Percentiles rank a stretch among this genome's conserved stretches.
Evolutionary conservation across 306 rosid species (phyloP).

Genomic region (Hippophae rhamnoides): DNA sequence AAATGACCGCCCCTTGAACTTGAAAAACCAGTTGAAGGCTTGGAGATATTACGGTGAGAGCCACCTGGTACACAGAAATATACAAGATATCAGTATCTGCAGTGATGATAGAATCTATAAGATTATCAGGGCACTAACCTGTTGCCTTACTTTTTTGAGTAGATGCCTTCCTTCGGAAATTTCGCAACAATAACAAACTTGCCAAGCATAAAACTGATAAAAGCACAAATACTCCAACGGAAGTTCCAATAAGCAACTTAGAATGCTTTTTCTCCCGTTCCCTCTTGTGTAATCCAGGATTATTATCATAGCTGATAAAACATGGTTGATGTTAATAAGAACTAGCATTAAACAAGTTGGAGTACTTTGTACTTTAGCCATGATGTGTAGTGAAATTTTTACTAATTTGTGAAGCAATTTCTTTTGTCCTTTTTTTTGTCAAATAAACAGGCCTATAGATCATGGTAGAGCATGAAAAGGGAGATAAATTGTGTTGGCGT

Average conservation of each 20-base stretch:
- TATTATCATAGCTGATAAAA: slow-evolving; percentile 50
- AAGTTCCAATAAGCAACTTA: slow-evolving; percentile 52
- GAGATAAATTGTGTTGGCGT: too few relatives aligned
- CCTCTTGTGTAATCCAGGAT: slow-evolving; percentile 42
- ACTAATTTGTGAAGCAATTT: too few relatives aligned
- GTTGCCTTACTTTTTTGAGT: slow-evolving; percentile 34
- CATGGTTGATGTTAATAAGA: background rate
- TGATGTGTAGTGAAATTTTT: too few relatives aligned
- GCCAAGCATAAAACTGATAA: slow-evolving; percentile 40
- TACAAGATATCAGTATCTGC: slow-evolving; percentile 13
- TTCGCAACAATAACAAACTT: slow-evolving; percentile 41
- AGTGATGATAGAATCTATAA: slow-evolving; percentile 6
- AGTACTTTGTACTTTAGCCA: too few relatives aligned
- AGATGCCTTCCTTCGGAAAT: slow-evolving; percentile 36
- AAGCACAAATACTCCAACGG: slow-evolving; percentile 51
- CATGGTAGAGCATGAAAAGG: too few relatives aligned
- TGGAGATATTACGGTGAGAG: slow-evolving; percentile 46
- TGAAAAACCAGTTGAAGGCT: slow-evolving; percentile 55
- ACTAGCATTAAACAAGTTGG: too few relatives aligned
- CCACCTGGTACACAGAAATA: slow-evolving; percentile 33
- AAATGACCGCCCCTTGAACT: slow-evolving; percentile 43
- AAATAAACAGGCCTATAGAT: too few relatives aligned
- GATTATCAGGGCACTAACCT: slow-evolving; percentile 33
- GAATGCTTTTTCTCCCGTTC: slow-evolving; percentile 39
- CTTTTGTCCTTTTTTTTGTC: too few relatives aligned